phyloP scores from a whole-genome alignment of 2,329 filamentous ascomycete species.

The Fusarium brachygibbosum region DNA sequence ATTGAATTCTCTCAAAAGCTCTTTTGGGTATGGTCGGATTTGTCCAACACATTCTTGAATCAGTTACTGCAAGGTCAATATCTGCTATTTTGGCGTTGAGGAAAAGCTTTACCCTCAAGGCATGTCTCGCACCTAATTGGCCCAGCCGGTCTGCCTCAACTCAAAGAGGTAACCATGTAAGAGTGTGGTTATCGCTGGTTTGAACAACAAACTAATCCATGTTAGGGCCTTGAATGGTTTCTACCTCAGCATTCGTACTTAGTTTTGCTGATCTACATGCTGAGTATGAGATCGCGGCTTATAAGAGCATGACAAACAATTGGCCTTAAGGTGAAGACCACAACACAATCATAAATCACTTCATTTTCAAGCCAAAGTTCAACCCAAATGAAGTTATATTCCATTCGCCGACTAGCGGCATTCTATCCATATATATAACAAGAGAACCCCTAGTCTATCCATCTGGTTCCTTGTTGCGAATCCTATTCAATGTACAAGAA shows the following conservation, averaged over 20 bases:
- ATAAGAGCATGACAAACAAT: too few relatives aligned
- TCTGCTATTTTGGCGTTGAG: neutral
- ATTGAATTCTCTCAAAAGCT: neutral
- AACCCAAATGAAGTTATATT: conserved; percentile 4
- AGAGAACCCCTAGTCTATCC: conserved; percentile 14
- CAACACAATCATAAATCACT: neutral
- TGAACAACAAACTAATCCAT: too few relatives aligned
- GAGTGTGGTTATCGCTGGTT: too few relatives aligned
- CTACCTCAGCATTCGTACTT: neutral
- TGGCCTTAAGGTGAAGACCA: too few relatives aligned
- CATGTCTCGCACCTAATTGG: conserved; percentile 29
- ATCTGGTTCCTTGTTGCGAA: neutral
- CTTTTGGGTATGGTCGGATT: neutral
- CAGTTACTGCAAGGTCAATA: neutral
- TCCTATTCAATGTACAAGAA: conserved; percentile 22
- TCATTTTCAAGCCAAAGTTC: neutral
- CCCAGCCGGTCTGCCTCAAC: neutral
- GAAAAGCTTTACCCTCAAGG: too few relatives aligned
- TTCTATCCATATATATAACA: conserved; percentile 25
- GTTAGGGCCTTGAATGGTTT: neutral
- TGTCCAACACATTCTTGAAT: neutral
- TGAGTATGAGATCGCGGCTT: neutral
- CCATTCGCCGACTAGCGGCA: conserved; percentile 2
- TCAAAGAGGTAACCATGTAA: conserved; percentile 32
- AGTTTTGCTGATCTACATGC: neutral